Percentiles rank a stretch among this genome's conserved stretches.
Conservation (phyloP, 1,284 basidiomycete species). For the Heterobasidion annosum region DNA sequence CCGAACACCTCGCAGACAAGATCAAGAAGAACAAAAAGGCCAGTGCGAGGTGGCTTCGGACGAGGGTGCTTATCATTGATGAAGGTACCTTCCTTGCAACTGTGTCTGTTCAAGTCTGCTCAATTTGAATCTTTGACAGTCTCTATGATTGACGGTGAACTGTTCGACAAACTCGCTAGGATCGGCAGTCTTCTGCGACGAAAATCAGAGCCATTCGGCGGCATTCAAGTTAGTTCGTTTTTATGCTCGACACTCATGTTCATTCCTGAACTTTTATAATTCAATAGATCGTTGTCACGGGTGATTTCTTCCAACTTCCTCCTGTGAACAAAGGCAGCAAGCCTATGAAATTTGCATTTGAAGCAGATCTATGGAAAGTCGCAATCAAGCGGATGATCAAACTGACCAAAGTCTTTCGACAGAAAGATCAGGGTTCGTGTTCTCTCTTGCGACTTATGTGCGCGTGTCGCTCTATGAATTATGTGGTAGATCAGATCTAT, state of each 20-base stretch:
- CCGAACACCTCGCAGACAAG: constrained; percentile 48
- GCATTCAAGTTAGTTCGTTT: constrained; percentile 62
- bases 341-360: constrained; percentile 70
- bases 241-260: background rate
- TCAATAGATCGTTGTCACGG: constrained; percentile 68
- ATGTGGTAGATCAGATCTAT: background rate
- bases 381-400: constrained; percentile 49
- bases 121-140: constrained; percentile 33
- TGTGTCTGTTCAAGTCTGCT: background rate
- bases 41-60: constrained; percentile 62
- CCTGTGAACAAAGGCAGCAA: constrained; percentile 57
- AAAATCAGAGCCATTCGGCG: constrained; percentile 68
- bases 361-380: constrained; percentile 66
- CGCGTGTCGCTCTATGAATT: background rate
- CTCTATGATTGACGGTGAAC: constrained; percentile 85
- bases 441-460: background rate
- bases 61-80: constrained; percentile 82
- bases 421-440: constrained; percentile 50
- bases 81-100: constrained; percentile 52
- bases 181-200: constrained; percentile 60
- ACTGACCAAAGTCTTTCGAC: constrained; percentile 59
- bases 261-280: background rate
- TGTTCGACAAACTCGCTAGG: constrained; percentile 79
- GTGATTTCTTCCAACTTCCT: constrained; percentile 92
- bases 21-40: constrained; percentile 64